phyloP scores from a whole-genome alignment of 352 stramenopile species.

The Pythium aristosporum region DNA sequence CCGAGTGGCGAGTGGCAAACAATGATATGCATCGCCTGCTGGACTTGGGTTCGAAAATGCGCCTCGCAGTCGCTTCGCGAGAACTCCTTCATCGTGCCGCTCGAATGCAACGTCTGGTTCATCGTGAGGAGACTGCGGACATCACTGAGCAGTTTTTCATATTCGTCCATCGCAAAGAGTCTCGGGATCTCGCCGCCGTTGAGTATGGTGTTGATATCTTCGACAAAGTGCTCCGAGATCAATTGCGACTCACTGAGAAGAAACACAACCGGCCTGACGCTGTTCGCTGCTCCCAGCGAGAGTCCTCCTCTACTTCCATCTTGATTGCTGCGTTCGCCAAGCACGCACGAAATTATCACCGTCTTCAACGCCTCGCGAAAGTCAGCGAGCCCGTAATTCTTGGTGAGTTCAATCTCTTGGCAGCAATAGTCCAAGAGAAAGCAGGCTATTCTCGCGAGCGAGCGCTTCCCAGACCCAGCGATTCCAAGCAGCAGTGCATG shows the following conservation, averaged over 20 bases:
- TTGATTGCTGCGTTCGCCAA: constrained; percentile 28
- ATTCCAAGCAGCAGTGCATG: constrained; percentile 89
- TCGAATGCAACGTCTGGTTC: constrained; percentile 6
- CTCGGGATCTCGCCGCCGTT: constrained; percentile 86
- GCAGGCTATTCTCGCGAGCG: constrained; percentile 66
- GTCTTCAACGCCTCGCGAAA: constrained; percentile 88
- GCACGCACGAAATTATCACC: constrained; percentile 45
- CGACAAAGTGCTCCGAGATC: constrained; percentile 80
- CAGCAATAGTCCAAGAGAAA: constrained; percentile 75
- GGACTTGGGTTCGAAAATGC: constrained; percentile 79
- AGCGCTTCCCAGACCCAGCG: constrained; percentile 83
- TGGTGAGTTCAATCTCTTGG: constrained; percentile 85
- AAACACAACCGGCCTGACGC: constrained; percentile 51
- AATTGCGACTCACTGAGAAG: constrained; percentile 85
- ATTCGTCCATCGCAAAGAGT: constrained; percentile 83
- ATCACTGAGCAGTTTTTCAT: constrained; percentile 74
- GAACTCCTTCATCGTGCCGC: constrained; percentile 20
- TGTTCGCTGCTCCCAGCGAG: not conserved
- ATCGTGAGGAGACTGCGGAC: constrained; percentile 41
- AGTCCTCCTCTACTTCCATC: not conserved
- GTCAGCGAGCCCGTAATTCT: constrained; percentile 80
- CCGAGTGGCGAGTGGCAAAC: constrained; percentile 87
- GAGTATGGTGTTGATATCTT: constrained; percentile 89
- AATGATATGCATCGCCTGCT: constrained; percentile 89
- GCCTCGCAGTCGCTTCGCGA: constrained; percentile 71